Base-by-base conservation (phyloP, 805 yeast genomes). In the Lachancea sp. region DNA sequence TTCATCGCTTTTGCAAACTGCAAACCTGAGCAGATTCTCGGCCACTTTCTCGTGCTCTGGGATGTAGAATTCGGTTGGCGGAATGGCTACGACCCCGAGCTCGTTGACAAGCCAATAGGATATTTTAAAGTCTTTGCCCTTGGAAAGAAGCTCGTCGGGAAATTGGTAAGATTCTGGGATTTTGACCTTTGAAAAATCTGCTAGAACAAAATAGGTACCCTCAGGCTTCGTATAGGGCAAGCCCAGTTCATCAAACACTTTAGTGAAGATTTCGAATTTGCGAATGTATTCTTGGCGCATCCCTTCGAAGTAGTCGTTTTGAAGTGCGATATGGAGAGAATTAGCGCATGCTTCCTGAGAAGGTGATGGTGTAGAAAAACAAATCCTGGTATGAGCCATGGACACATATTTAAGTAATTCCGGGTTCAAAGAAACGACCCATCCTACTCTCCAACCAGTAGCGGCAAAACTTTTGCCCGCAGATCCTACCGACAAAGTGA, bases 381-480 rank as follows among this genome's bases (percentile, higher is more conserved):
- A 87, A 52, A 92, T 90, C 64, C 98, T 76, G 1, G 96, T 87
- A 63, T 92, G 96, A 0, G 97, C 97, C 19, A 83, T 75, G 5
- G 87, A 72, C 4, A 80, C 95, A 57, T 84, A 86, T 49, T 82
- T 78, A 53, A 92, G 70, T 49, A 89, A 69, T 22, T 83, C 84
- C n/a, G 83, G 71, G 40, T 84, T 81, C 36, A 49, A 34, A 5
- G 96, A 97, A 46, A 89, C 80, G 28, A 90, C 73, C 94, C 95
- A 92, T 40, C 98, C 98, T 39, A 92, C 76, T 70, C 98, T 80
- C 97, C 97, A 92, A 40, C 98, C 98, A 9, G 98, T 92, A 32
- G 96, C 96, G n/a, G 96, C 95, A 68, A 92, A 92, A 0, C 96
- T 79, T 64, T 92, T 92, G 48, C 98, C 98, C 5, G 97, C 98